Evolutionary conservation across 1,284 basidiomycete species (phyloP), one percentile per base, ranked within the genome.

Genomic region (Ceraceosorus bombacis): DNA sequence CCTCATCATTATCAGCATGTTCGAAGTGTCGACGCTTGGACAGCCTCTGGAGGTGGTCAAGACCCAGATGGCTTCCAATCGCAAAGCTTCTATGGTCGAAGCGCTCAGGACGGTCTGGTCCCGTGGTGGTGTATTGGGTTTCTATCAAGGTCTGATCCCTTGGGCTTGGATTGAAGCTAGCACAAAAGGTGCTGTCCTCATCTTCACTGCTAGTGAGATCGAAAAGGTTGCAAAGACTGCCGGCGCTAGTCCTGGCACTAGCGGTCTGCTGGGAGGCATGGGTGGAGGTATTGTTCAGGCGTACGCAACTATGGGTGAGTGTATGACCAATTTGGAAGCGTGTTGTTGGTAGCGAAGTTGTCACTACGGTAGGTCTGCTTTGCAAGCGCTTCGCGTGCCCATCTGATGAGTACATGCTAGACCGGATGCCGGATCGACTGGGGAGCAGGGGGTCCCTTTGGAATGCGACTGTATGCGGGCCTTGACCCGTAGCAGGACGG

Each of bases 81-180:
- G 75, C 63, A 85, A 83, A 10, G 90, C 98, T 78, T 83, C 87
- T 10, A 96, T 99, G 92, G 71, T 82, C 62, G 85, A 92, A 77
- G 94, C 95, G 7, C 82, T 90, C 71, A 82, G 82, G 69, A 86
- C 87, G 5, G 90, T 98, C 62, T 94, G 90, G 88, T 84, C 86
- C 70, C 87, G 95, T 68, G 95, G 95, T 68, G 92, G 94, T 66
- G 79, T 88, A 59, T 78, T 82, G 49, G 95, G 95, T 51, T 93
- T 96, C 82, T 99, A 92, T 81, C 95, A 99, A 80, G 95, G 95
- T 70, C 85, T 99, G 61, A 98, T 98, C 78, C 95, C 94, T 72
- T 98, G 94, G 94, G 95, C 95, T 38, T 98, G 95, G 95, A 96
- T 99, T 74, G 95, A 99, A 79, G 95, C 94, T 1, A 96, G 93